Conservation (phyloP, 108 stramenopile species). For the Seminavis robusta region DNA sequence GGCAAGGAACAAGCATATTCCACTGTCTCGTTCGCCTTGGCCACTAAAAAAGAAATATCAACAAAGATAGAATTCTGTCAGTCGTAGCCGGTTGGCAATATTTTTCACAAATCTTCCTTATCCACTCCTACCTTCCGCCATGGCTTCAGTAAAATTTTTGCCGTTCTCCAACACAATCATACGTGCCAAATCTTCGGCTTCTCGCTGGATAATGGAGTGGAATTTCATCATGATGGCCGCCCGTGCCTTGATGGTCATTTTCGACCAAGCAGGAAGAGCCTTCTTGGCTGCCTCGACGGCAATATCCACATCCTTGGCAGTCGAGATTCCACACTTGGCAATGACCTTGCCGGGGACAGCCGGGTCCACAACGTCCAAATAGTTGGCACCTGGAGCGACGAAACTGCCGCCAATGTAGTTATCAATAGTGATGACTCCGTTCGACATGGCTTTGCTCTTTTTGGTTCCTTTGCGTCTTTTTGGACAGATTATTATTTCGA, state of each 20-base stretch:
- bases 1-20: constrained; percentile 95
- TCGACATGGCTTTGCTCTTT: no score
- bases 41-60: constrained; percentile 37
- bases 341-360: constrained; percentile 37
- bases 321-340: constrained; percentile 65
- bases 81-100: no score
- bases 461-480: no score
- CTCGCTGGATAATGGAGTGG: constrained; percentile 73
- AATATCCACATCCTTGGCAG: constrained; percentile 55
- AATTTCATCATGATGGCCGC: constrained; percentile 92
- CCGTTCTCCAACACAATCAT: constrained; percentile 94
- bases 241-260: constrained; percentile 75
- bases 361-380: constrained; percentile 59
- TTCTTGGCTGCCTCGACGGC: constrained; percentile 75
- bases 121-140: constrained; percentile 63
- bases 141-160: constrained; percentile 94
- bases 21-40: constrained; percentile 98
- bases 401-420: constrained; percentile 69
- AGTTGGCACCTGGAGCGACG: constrained; percentile 45
- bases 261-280: constrained; percentile 80
- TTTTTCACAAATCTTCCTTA: not conserved
- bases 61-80: not conserved
- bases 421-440: constrained; percentile 26
- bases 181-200: constrained; percentile 83
- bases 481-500: no score